Percentiles rank a stretch among this genome's conserved stretches.
Conservation (phyloP, 129 eudicot species). For the carrot (Daucus carota) region DH1_v3.0 NC_030384.2:38980501-38981000, state of each 20-base stretch:
- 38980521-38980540: too few species aligned
- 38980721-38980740: background rate
- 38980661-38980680: background rate
- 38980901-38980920: background rate
- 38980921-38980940: background rate
- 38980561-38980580: too few species aligned
- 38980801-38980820: conserved; percentile 2
- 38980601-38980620: too few species aligned
- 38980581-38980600: too few species aligned
- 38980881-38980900: conserved; percentile 1
- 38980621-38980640: background rate
- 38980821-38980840: background rate
- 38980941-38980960: conserved; percentile 24
- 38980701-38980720: background rate
- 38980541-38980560: too few species aligned
- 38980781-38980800: background rate
- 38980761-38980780: background rate
- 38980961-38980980: conserved; percentile 50
- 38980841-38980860: background rate
- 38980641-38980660: background rate
- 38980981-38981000: conserved; percentile 97
- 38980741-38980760: background rate
- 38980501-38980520: too few species aligned
- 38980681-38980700: background rate
- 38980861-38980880: background rate